Conservation (phyloP, 1,284 basidiomycete genomes). For the Meira nashicola region DNA sequence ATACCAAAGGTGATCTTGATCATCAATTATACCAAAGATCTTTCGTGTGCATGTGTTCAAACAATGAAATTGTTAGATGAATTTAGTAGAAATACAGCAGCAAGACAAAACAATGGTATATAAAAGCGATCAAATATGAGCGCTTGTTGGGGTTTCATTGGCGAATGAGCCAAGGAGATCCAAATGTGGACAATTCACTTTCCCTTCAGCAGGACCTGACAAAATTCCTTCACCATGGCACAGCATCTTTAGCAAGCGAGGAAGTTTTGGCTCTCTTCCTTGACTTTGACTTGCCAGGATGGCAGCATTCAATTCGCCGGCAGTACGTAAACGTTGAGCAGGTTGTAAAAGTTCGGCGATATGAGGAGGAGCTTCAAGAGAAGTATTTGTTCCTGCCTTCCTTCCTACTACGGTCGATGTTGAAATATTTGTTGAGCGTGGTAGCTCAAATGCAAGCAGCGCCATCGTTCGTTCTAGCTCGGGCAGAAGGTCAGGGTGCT, state of each 20-base stretch:
- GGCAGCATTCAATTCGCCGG: slow-evolving; percentile 83
- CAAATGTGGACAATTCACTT: slow-evolving; percentile 37
- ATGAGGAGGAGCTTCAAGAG: slow-evolving; percentile 58
- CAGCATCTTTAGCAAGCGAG: slow-evolving; percentile 76
- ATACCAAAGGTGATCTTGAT: too few relatives aligned
- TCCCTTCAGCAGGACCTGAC: slow-evolving; percentile 57
- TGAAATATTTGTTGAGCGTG: slow-evolving; percentile 13
- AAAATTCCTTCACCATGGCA: slow-evolving; percentile 81
- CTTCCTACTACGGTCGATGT: slow-evolving; percentile 8
- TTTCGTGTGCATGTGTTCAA: background rate
- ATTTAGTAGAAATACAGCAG: background rate
- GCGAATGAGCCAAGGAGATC: slow-evolving; percentile 19
- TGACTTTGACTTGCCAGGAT: slow-evolving; percentile 87
- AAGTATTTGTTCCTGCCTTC: slow-evolving; percentile 10
- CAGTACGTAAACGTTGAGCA: slow-evolving; percentile 83
- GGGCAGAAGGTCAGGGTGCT: slow-evolving; percentile 83
- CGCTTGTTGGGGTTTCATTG: too few relatives aligned
- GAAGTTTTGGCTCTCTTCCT: slow-evolving; percentile 83
- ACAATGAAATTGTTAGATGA: background rate
- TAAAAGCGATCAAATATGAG: background rate
- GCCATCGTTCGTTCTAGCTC: slow-evolving; percentile 96
- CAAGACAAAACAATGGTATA: background rate
- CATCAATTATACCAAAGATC: background rate
- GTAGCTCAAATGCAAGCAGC: slow-evolving; percentile 74
- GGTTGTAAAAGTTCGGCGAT: slow-evolving; percentile 73